These are phyloP conservation scores for Starmera quercuum DNA, from an alignment of 805 yeast species.

Conservation along the genomic window DNA sequence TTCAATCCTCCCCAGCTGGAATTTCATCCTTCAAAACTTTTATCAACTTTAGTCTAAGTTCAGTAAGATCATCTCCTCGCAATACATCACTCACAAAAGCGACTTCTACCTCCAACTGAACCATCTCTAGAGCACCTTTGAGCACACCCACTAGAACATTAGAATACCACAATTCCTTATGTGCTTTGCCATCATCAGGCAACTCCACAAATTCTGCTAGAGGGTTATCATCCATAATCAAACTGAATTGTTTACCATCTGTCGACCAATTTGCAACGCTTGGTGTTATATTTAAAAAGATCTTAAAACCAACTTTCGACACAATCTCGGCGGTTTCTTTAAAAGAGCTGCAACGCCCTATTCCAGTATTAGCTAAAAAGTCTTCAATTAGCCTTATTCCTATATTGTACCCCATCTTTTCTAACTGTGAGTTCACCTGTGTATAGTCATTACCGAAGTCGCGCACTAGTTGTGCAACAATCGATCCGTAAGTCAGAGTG, in stretches of 20 bases:
- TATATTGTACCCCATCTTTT: constrained; percentile 91
- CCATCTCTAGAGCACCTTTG: constrained; percentile 91
- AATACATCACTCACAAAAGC: constrained; percentile 71
- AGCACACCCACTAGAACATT: constrained; percentile 86
- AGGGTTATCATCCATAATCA: constrained; percentile 79
- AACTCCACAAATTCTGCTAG: constrained; percentile 92
- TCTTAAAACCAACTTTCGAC: constrained; percentile 81
- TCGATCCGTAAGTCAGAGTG: constrained; percentile 91
- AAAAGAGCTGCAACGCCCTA: constrained; percentile 72
- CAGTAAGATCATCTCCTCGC: constrained; percentile 79
- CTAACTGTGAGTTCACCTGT: constrained; percentile 78
- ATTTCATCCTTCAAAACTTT: constrained; percentile 84
- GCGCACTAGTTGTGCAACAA: constrained; percentile 84
- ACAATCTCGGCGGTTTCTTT: constrained; percentile 84
- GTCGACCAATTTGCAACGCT: constrained; percentile 64
- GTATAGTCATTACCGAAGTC: constrained; percentile 71
- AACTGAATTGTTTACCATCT: constrained; percentile 67
- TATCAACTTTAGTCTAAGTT: constrained; percentile 62
- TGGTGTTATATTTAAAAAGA: constrained; percentile 81
- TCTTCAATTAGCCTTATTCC: constrained; percentile 91
- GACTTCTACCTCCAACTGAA: constrained; percentile 85
- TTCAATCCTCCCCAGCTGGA: constrained; percentile 90
- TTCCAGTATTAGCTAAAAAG: constrained; percentile 81
- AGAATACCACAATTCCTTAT: constrained; percentile 82
- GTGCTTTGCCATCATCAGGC: constrained; percentile 69